Evolutionary conservation across 345 rosid genomes (phyloP).

Genomic region (Gossypium herbaceum): DNA sequence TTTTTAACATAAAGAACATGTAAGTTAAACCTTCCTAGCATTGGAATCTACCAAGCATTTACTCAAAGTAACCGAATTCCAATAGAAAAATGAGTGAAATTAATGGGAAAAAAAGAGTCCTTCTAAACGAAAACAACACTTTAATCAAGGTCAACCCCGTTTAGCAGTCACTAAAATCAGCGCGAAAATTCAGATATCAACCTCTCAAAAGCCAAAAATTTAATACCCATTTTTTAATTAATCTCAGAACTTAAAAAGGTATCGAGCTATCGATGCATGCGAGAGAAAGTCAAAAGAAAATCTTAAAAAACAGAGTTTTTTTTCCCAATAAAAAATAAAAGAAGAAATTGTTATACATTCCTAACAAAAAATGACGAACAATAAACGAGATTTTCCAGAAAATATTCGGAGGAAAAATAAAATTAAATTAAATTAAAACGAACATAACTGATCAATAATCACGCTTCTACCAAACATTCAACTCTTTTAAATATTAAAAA

Average conservation of each 20-base stretch:
- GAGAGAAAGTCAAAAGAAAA: not conserved
- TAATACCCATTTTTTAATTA: not conserved
- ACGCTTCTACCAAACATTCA: conserved; percentile 10
- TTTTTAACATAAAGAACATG: not conserved
- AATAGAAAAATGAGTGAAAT: not conserved
- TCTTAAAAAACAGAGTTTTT: not conserved
- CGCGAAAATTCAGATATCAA: not conserved
- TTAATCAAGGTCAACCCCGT: not conserved
- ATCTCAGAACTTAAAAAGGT: not conserved
- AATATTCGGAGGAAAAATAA: not conserved
- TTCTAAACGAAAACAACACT: not conserved
- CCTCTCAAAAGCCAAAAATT: not conserved
- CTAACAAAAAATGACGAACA: not conserved
- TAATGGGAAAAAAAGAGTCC: no score
- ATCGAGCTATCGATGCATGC: not conserved
- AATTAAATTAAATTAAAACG: not conserved
- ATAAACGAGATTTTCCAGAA: not conserved
- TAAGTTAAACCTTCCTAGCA: not conserved
- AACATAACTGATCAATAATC: not conserved
- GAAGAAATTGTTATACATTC: not conserved
- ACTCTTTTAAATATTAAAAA: not conserved
- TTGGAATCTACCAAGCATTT: not conserved
- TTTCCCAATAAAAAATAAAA: not conserved
- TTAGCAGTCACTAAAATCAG: not conserved
- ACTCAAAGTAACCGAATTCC: no score